These are phyloP conservation scores for Tuber calosporum DNA, from an alignment of 495 filamentous ascomycete genomes.

Conservation along the genomic window DNA sequence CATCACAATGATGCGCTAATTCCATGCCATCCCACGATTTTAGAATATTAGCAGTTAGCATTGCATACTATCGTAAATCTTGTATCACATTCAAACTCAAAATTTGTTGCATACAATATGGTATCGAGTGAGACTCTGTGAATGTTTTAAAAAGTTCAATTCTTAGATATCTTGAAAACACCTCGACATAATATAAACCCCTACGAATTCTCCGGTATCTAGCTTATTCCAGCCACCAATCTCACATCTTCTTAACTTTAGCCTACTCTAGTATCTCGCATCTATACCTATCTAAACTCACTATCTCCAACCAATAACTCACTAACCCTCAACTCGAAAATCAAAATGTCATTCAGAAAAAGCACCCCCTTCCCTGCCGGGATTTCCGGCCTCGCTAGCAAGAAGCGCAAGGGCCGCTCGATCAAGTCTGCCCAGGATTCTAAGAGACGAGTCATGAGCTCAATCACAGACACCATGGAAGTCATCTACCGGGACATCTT, in stretches of 20 bases:
- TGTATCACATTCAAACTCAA: background rate
- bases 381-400: background rate
- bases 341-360: background rate
- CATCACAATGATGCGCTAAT: background rate
- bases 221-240: background rate
- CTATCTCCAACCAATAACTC: background rate
- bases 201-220: background rate
- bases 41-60: background rate
- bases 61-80: background rate
- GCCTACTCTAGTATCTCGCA: background rate
- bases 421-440: background rate
- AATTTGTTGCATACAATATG: background rate
- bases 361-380: background rate
- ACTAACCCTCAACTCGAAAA: background rate
- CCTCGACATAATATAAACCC: background rate
- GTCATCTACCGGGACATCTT: conserved; percentile 25
- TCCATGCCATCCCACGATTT: background rate
- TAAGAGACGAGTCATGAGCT: background rate
- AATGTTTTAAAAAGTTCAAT: background rate
- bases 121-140: background rate
- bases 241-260: background rate
- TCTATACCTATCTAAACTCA: background rate
- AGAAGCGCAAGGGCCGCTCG: background rate
- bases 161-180: background rate
- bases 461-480: conserved; percentile 5